phyloP scores from a whole-genome alignment of 148 eudicot genomes.

The Chenopodium quinoa region DNA sequence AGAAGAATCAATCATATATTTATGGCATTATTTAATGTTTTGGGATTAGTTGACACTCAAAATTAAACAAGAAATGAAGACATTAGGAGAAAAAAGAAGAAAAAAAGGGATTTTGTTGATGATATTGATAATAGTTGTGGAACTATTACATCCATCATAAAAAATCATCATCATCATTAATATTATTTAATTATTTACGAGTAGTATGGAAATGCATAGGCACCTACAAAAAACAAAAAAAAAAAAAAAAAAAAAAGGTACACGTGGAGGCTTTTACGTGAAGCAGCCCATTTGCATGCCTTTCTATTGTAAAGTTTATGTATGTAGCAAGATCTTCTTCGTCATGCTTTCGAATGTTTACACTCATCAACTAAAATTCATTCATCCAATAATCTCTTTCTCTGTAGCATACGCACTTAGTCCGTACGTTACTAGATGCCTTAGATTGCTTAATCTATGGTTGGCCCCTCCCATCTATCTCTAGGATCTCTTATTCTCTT shows the following conservation, averaged over 20 bases:
- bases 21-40: conserved; percentile 28
- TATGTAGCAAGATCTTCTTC: neutral
- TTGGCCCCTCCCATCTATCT: too few relatives aligned
- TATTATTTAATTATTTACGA: too few relatives aligned
- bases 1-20: conserved; percentile 20
- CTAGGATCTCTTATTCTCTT: too few relatives aligned
- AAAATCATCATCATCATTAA: neutral
- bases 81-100: too few relatives aligned
- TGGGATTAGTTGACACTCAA: conserved; percentile 37
- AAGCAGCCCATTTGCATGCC: conserved; percentile 28
- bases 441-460: too few relatives aligned
- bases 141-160: conserved; percentile 16
- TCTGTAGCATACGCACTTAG: neutral
- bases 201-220: too few relatives aligned
- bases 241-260: neutral
- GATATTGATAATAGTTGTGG: neutral
- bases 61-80: conserved; percentile 17
- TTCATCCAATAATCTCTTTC: neutral
- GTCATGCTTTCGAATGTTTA: conserved; percentile 67
- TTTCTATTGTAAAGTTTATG: neutral
- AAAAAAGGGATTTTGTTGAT: neutral
- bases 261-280: conserved; percentile 31
- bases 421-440: too few relatives aligned
- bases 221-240: too few relatives aligned
- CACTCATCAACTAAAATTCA: conserved; percentile 24